Percentiles rank a stretch among this genome's conserved stretches.
Conservation (phyloP, 306 rosid species). For the Vachellia collinsii region DNA sequence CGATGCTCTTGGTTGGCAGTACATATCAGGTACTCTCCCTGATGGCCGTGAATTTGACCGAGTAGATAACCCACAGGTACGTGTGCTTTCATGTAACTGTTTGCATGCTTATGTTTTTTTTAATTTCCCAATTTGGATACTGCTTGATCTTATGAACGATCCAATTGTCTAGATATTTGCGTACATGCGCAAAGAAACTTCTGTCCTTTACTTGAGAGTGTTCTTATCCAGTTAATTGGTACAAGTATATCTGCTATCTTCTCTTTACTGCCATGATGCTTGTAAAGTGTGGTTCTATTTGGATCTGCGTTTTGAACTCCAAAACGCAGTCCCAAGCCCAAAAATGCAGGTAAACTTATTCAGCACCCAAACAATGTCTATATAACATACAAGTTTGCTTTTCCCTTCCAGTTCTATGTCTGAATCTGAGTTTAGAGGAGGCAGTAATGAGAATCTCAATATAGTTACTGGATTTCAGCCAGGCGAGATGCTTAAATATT, state of each 20-base stretch:
- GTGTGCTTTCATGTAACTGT: conserved; percentile 8
- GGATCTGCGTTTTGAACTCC: too few species aligned
- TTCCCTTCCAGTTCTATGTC: conserved; percentile 6
- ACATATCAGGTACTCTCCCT: conserved; percentile 88
- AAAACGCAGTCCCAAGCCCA: too few species aligned
- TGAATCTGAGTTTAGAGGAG: not conserved
- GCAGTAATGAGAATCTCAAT: not conserved
- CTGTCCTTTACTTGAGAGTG: not conserved
- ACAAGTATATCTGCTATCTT: conserved; percentile 17
- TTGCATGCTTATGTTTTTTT: conserved; percentile 13
- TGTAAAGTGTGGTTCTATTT: not conserved
- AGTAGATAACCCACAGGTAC: conserved; percentile 98
- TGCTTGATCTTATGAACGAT: not conserved
- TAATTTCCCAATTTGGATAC: not conserved
- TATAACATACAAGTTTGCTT: not conserved
- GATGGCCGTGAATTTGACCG: conserved; percentile 92
- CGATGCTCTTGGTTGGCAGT: conserved; percentile 98
- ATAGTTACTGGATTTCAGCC: conserved; percentile 10
- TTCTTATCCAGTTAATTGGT: conserved; percentile 9
- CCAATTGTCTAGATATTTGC: not conserved
- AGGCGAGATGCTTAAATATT: not conserved
- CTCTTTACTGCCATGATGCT: not conserved
- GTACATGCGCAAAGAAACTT: not conserved
- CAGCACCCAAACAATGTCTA: too few species aligned
- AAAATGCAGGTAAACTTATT: too few species aligned